These are phyloP conservation scores for Tolypocladium nubicola DNA, from an alignment of 2,329 filamentous ascomycete genomes.

Conservation along the genomic window DNA sequence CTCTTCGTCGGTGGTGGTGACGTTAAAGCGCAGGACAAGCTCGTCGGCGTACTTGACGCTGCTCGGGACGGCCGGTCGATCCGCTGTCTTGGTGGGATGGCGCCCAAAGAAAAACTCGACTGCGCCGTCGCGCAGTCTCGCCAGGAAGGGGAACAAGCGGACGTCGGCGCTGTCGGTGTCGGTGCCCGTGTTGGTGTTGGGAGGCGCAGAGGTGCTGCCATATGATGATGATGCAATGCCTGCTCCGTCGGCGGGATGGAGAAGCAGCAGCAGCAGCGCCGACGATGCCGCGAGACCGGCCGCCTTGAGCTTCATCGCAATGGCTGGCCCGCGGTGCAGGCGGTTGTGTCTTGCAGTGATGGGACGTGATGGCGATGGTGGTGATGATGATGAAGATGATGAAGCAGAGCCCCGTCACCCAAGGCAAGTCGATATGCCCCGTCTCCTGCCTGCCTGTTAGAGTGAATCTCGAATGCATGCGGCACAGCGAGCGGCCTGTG, in stretches of 20 bases:
- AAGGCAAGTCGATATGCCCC: neutral
- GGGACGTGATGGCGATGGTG: neutral
- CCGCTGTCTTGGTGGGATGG: slow-evolving; percentile 21
- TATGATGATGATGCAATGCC: neutral
- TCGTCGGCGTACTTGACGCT: slow-evolving; percentile 58
- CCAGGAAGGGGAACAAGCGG: slow-evolving; percentile 34
- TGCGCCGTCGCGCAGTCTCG: slow-evolving; percentile 37
- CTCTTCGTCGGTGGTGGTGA: slow-evolving; percentile 60
- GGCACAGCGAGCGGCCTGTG: too few relatives aligned
- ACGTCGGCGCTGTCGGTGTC: slow-evolving; percentile 7
- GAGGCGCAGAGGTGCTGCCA: neutral
- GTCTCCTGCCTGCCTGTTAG: neutral
- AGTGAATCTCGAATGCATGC: neutral
- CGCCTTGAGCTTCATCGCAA: neutral
- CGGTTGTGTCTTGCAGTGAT: neutral
- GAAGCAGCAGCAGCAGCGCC: neutral
- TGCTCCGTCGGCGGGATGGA: neutral
- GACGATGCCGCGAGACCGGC: neutral
- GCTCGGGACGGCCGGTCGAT: slow-evolving; percentile 13
- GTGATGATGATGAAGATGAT: neutral
- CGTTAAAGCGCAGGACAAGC: slow-evolving; percentile 81
- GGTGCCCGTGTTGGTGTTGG: neutral
- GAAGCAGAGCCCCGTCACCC: too few relatives aligned
- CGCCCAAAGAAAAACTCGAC: slow-evolving; percentile 40
- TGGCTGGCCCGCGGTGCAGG: neutral